phyloP scores from a whole-genome alignment of 495 filamentous ascomycete genomes.

The Tetracladium setigerum region DNA sequence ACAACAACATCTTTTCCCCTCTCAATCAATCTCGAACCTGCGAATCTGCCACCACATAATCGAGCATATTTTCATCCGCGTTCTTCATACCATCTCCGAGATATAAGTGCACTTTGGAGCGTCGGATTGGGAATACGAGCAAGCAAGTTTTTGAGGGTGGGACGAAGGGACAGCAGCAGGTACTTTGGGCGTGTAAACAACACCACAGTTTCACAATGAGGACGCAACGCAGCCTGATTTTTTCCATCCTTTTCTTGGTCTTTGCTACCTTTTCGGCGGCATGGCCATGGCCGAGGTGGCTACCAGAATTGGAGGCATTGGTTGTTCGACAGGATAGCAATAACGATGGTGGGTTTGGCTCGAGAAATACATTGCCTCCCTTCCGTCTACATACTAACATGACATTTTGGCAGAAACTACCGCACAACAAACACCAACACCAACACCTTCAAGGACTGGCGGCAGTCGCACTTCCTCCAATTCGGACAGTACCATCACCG shows the following conservation, averaged over 20 bases:
- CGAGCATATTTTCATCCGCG: no score
- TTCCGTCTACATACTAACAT: not conserved
- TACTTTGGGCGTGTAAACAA: constrained; percentile 12
- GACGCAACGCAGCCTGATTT: constrained; percentile 10
- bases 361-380: not conserved
- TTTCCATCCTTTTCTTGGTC: constrained; percentile 30
- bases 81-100: no score
- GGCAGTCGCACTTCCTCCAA: not conserved
- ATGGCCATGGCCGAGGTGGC: constrained; percentile 38
- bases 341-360: constrained; percentile 7
- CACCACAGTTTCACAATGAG: constrained; percentile 13
- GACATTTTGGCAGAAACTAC: no score
- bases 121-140: no score
- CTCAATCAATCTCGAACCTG: no score
- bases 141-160: no score
- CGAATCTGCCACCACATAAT: no score
- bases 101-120: no score
- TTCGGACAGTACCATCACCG: not conserved
- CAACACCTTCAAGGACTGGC: not conserved
- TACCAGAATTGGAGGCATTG: constrained; percentile 24
- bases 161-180: no score
- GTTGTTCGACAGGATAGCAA: constrained; percentile 21
- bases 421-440: not conserved
- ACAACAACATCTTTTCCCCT: no score
- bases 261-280: constrained; percentile 40